Evolutionary conservation across 2,329 filamentous ascomycete genomes (phyloP), one percentile per base, ranked within the genome.

Genomic region (Corniculantispora saksenae): DNA sequence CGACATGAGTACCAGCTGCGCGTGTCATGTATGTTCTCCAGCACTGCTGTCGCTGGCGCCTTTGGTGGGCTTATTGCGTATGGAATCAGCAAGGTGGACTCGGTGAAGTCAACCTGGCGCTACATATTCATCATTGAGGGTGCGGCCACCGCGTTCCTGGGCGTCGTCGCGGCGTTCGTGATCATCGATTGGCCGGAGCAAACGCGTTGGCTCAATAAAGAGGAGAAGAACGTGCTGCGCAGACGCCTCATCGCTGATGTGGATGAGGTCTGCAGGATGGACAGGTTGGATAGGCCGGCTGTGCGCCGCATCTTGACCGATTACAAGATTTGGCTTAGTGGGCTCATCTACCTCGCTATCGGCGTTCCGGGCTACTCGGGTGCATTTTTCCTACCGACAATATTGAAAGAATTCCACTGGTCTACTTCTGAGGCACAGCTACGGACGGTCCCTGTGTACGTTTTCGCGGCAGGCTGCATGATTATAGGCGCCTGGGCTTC

Each of bases 11-110:
- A 93, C 1, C 90, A 89, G 5, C 77, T 92, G 50, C 86, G 91
- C 2, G 88, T 92, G 3, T 89, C 89, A 1, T 92, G 91, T 69
- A 82, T 93, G 0, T 92, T 93, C 72, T 87, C 90, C 59, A 86
- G 83, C 51, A 85, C 90, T 1, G 90, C 91, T 1, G 80, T 92
- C 3, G 89, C 90, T 0, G 91, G 91, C 2, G 91, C 89, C 1
- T 84, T 87, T 27, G 91, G 91, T 7, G 91, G 91, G 0, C 78
- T 94, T 17, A 79, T 94, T 19, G 91, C 91, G 0, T 93, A 89
- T 67, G 90, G 84, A 1, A 91, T 93, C 67, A 89, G 89, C 0
- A 86, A 89, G 71, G 87, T 94, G 85, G 88, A 91, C 58, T 91
- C 90, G 1, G 73, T 88, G 1, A 81, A 88, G 70, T 79, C 80